Conservation (phyloP, 805 yeast genomes). For the Lachancea quebecensis region DNA sequence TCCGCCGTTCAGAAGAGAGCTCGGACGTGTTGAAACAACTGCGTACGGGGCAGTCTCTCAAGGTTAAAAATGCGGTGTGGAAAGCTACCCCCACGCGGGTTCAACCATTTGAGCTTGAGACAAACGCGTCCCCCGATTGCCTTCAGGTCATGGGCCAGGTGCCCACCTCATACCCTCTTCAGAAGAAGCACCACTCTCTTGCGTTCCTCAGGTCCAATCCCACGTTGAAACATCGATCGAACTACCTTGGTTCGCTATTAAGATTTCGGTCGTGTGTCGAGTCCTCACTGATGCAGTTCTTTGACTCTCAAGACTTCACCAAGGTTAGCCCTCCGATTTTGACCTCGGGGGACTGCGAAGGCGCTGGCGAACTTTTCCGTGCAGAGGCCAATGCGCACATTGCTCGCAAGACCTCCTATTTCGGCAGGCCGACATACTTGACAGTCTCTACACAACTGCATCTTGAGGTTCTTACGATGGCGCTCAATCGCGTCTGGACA, state of each 20-base stretch:
- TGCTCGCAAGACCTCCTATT: slow-evolving; percentile 36
- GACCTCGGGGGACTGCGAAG: slow-evolving; percentile 92
- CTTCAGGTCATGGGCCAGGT: slow-evolving; percentile 56
- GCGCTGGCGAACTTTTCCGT: slow-evolving; percentile 87
- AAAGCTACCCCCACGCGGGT: slow-evolving; percentile 29
- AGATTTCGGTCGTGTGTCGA: slow-evolving; percentile 70
- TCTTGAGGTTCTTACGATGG: slow-evolving; percentile 69
- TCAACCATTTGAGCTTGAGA: slow-evolving; percentile 47
- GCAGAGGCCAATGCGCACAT: slow-evolving; percentile 36
- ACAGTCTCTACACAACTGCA: slow-evolving; percentile 93
- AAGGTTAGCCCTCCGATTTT: slow-evolving; percentile 83
- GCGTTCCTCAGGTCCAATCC: slow-evolving; percentile 69
- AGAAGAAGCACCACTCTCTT: slow-evolving; percentile 64
- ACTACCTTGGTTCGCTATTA: slow-evolving; percentile 55
- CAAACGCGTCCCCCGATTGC: slow-evolving; percentile 21
- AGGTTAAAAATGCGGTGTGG: slow-evolving; percentile 34
- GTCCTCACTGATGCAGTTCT: slow-evolving; percentile 44
- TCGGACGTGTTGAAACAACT: slow-evolving; percentile 16
- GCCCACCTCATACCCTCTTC: slow-evolving; percentile 65
- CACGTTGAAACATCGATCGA: slow-evolving; percentile 67
- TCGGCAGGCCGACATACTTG: slow-evolving; percentile 60
- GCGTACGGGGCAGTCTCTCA: slow-evolving; percentile 44
- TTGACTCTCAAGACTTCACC: slow-evolving; percentile 45
- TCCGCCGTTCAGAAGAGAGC: slow-evolving; percentile 26
- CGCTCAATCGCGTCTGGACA: slow-evolving; percentile 80